These are phyloP conservation scores for Hypomontagnella submonticulosa DNA, from an alignment of 495 filamentous ascomycete species.

Conservation along the genomic window DNA sequence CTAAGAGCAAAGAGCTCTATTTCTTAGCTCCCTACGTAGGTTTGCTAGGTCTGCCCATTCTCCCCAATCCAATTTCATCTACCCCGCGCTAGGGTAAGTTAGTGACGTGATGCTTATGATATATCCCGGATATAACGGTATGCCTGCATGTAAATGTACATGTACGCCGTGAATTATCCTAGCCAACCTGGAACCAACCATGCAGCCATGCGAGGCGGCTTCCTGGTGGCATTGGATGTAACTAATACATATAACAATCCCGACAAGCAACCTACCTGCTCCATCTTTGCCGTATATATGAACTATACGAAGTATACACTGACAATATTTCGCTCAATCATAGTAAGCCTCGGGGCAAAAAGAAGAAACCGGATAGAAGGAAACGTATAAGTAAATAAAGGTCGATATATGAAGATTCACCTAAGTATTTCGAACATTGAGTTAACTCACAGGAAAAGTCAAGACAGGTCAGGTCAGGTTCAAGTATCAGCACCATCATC, in stretches of 20 bases:
- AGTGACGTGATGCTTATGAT: conserved; percentile 45
- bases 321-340: background rate
- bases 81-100: conserved; percentile 45
- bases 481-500: conserved; percentile 18
- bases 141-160: conserved; percentile 2
- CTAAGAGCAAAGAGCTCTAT: conserved; percentile 8
- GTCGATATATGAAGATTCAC: too few relatives aligned
- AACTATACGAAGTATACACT: background rate
- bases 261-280: background rate
- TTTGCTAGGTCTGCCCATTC: background rate
- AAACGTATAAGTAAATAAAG: background rate
- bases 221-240: too few relatives aligned
- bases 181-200: background rate
- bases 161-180: background rate
- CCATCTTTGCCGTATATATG: background rate
- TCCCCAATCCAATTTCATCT: conserved; percentile 22
- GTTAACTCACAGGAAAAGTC: too few relatives aligned
- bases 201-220: too few relatives aligned
- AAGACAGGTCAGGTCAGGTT: background rate
- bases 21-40: conserved; percentile 1
- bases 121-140: background rate
- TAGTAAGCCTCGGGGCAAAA: conserved; percentile 30
- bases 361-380: conserved; percentile 4
- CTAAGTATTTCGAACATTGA: too few relatives aligned
- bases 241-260: conserved; percentile 1